phyloP scores from a whole-genome alignment of 139 green algal genomes.

The Closterium sp. region DNA sequence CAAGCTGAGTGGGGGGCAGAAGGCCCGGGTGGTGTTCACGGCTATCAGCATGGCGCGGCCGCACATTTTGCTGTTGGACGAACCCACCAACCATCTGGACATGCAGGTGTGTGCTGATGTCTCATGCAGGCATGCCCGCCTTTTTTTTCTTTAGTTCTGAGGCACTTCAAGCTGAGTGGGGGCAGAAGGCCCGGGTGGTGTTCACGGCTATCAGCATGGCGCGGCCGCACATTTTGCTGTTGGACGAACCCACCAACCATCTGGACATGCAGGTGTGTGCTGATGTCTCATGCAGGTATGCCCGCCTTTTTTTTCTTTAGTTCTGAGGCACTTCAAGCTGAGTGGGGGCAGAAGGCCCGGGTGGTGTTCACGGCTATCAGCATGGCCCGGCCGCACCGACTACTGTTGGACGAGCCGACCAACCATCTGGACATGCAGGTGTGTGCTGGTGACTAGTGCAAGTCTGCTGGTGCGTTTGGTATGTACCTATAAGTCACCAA shows the following conservation, averaged over 20 bases:
- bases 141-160: not conserved
- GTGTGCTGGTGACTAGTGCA: no score
- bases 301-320: no score
- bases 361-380: slow-evolving; percentile 90
- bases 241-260: slow-evolving; percentile 91
- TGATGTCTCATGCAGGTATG: not conserved
- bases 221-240: slow-evolving; percentile 82
- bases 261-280: slow-evolving; percentile 88
- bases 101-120: slow-evolving; percentile 63
- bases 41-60: slow-evolving; percentile 78
- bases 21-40: slow-evolving; percentile 96
- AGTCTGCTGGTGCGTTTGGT: no score
- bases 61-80: slow-evolving; percentile 76
- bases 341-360: not conserved
- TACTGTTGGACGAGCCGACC: slow-evolving; percentile 75
- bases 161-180: not conserved
- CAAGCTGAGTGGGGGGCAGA: slow-evolving; percentile 92
- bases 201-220: slow-evolving; percentile 89
- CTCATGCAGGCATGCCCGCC: not conserved
- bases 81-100: slow-evolving; percentile 97
- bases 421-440: slow-evolving; percentile 98
- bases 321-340: no score
- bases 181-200: slow-evolving; percentile 55
- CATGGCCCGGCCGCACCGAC: slow-evolving; percentile 85
- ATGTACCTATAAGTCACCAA: no score